Evolutionary conservation across 73 alveolate species (phyloP), one percentile per base, ranked within the genome.

Genomic region (Effrenium voratum): DNA sequence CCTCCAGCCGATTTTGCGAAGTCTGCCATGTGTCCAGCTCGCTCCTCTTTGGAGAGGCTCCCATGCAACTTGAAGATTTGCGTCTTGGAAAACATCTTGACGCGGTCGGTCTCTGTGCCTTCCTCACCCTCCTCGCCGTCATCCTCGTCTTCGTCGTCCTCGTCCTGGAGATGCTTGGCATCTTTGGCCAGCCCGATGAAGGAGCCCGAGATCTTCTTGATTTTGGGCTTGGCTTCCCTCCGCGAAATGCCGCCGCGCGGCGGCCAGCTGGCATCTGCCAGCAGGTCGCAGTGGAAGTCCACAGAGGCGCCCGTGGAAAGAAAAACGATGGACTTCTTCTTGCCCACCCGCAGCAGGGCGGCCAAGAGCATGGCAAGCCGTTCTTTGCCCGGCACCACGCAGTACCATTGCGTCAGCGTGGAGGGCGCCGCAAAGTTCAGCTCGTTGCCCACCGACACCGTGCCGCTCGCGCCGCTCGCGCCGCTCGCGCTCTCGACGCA

Each of bases 41-140:
- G 99, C 98, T 99, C 99, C 93, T 91, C 98, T 59, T 68, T 91
- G 36, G 98, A 91, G 46, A 91, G 63, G 45, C 98, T 91, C 28
- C 99, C 99, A 79, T 99, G 99, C 76, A 99, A 97, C 95, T 99
- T 99, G 99, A 98, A 99, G 93, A 99, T 84, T 75, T 99, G 99
- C 88, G 99, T 99, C 80, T 92, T 99, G 99, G 99, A 91, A 57
- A 99, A 97, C 79, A 84, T 90, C 77, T 91, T 91, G 47, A 15
- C 70, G 44, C 84, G 80, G 30, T 60, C 28, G 43, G 36, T 84
- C 0, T 30, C 50, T 5, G 24, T 52, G 34, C 43, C 63, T 8
- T 28, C 34, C 5, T 34, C 43, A 15, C 24, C 41, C 5, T 59
- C 60, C 34, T 57, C 81, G 28, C 44, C 60, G 13, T 41, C 81